Evolutionary conservation across 495 filamentous ascomycete genomes (phyloP), one percentile per base, ranked within the genome.

Genomic region (Pyrenula massariospora): DNA sequence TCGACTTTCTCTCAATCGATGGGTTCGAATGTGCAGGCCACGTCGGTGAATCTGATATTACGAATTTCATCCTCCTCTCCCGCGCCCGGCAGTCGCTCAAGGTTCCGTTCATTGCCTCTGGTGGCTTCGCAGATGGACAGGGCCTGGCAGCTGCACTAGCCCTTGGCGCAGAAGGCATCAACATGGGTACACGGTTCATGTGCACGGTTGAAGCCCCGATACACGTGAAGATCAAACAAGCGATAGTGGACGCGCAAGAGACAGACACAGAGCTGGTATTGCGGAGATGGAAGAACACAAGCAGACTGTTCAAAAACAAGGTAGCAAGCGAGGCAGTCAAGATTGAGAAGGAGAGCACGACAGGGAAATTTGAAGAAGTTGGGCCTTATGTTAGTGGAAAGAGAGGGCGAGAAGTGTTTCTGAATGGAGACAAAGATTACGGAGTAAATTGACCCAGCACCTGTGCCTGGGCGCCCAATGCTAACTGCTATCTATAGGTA

Each of bases 21-120:
- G 93, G 93, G 21, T 97, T 98, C 62, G 93, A 98, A 70, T 98
- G 93, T 70, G 93, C 90, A 22, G 93, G 93, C 55, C 94, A 92
- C 68, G 91, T 98, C 53, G 93, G 93, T 60, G 93, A 98, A 76
- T 80, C 80, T 50, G 93, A 98, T 65, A 95, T 98, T 70, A 96
- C 93, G 60, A 98, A 98, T 71, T 93, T 97, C 71, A 95, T 98
- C 59, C 81, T 98, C 8, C 77, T 97, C 49, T 84, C 81, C 68
- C 79, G 89, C 49, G 93, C 93, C 36, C 77, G 92, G 20, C 93
- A 98, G 73, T 80, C 83, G 1, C 80, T 98, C 50, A 80, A 79
- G 24, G 82, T 91, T 24, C 93, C 93, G 2, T 98, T 98, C 67
- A 96, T 98, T 65, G 93, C 93, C 1, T 91, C 87, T 0, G 93